Evolutionary conservation across 140 eudicot species (phyloP), one percentile per base, ranked within the genome.

Genomic region (Ambrosia hybrid): DNA sequence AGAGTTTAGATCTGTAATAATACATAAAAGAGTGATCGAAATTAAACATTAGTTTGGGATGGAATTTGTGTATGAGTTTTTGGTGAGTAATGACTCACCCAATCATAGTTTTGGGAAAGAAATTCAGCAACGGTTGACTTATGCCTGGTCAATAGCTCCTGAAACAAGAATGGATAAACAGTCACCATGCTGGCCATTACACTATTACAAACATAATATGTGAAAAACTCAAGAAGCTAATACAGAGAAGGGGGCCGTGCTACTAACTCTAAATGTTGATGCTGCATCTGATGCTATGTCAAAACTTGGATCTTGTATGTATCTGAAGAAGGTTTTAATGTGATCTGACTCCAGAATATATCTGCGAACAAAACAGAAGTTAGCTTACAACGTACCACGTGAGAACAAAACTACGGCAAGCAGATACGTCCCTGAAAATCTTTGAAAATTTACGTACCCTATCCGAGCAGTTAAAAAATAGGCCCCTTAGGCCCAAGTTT

Each of bases 61-160:
- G 39, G 10, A 49, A 49, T 3, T 49, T 49, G n/a, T 49, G 55
- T 49, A 11, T 2, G 64, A 58, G 39, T 58, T 58, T 58, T 61
- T 39, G 38, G 72, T 5, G 68, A 48, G 10, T 3, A 39, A 61
- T 21, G 0, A 80, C 83, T 77, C 76, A 83, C 98, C 96, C 91
- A 90, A 61, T 67, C 82, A 80, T 85, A 93, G 67, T 90, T 93
- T 56, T 76, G 78, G 39, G 89, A 70, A 51, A 93, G 96, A 81
- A 87, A 93, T 51, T 93, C 96, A 43, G 97, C 93, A 69, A 88
- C 89, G 12, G 94, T 90, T 73, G 97, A 90, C 60, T 88, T 93
- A 73, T 90, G 97, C 83, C 99, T 84, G 74, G 97, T 93, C 88
- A 93, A 83, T 55, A 93, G 86, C 79, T 85, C 98, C 96, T 92